Evolutionary conservation across 192 early-diverging fungal genomes (phyloP).

Genomic region (Funneliformis mosseae): DNA sequence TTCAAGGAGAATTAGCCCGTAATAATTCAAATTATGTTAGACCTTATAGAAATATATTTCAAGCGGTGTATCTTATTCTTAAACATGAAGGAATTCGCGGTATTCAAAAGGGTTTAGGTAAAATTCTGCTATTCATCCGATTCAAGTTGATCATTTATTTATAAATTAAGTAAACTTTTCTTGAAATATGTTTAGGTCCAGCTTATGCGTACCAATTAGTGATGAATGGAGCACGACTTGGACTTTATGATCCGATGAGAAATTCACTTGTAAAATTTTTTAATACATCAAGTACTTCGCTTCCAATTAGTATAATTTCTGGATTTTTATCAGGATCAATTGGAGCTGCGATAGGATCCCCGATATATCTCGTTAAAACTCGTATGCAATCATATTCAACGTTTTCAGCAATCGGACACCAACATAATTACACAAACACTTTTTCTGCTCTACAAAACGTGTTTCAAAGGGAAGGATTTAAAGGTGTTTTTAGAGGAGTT

Average conservation of each 20-base stretch:
- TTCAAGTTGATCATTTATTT: too few species aligned
- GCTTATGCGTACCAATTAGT: slow-evolving; percentile 92
- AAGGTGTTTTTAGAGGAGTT: slow-evolving; percentile 84
- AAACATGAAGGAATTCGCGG: slow-evolving; percentile 84
- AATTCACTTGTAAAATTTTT: slow-evolving; percentile 52
- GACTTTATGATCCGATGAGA: slow-evolving; percentile 87
- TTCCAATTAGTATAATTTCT: slow-evolving; percentile 66
- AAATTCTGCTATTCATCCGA: not conserved
- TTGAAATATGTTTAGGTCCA: slow-evolving; percentile 36
- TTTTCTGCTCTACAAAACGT: slow-evolving; percentile 67
- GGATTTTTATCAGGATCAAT: slow-evolving; percentile 79
- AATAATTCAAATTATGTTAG: slow-evolving; percentile 47
- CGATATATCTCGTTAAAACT: slow-evolving; percentile 92
- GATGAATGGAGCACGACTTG: slow-evolving; percentile 91
- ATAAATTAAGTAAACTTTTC: not conserved
- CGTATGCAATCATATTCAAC: slow-evolving; percentile 75
- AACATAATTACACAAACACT: slow-evolving; percentile 80
- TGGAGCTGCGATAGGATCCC: slow-evolving; percentile 81
- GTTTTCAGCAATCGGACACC: slow-evolving; percentile 77
- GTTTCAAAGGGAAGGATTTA: slow-evolving; percentile 69
- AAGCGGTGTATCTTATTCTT: slow-evolving; percentile 75
- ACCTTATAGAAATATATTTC: slow-evolving; percentile 77
- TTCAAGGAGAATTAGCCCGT: slow-evolving; percentile 84
- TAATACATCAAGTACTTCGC: slow-evolving; percentile 39
- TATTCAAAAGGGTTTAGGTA: slow-evolving; percentile 82